A percentile compares a stretch with the other conserved stretches of the same genome.
Conservation (phyloP, 2,329 filamentous ascomycete genomes). For the Chaetomium sp. region DNA sequence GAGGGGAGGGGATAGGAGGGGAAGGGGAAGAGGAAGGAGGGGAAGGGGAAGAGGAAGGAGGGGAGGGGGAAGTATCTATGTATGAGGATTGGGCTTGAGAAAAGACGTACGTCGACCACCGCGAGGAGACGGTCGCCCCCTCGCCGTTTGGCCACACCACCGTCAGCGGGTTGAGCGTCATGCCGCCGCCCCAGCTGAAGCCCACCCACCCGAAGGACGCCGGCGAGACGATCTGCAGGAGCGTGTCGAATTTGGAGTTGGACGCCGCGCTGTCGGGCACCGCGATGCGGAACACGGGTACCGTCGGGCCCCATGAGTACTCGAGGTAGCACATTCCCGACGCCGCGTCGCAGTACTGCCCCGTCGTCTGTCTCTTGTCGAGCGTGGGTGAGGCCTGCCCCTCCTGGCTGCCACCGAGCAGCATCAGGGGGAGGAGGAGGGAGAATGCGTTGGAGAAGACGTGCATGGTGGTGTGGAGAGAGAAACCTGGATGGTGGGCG, state of each 20-base stretch:
- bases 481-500: background rate
- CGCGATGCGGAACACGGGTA: conserved; percentile 35
- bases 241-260: conserved; percentile 38
- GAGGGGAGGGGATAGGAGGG: background rate
- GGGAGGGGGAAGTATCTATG: no score
- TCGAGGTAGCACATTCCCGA: conserved; percentile 32
- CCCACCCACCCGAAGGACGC: conserved; percentile 43
- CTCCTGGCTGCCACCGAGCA: background rate
- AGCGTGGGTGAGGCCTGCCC: conserved; percentile 3
- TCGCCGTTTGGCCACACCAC: conserved; percentile 44
- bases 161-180: conserved; percentile 44
- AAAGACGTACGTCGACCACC: conserved; percentile 42
- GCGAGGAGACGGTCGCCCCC: conserved; percentile 41
- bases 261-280: conserved; percentile 37
- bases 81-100: background rate
- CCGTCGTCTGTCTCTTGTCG: conserved; percentile 16
- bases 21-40: background rate
- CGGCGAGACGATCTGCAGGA: conserved; percentile 44
- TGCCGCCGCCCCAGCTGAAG: conserved; percentile 45
- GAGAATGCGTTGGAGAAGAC: background rate
- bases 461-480: background rate
- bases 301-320: conserved; percentile 26
- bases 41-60: background rate
- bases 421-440: conserved; percentile 5
- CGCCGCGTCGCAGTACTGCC: conserved; percentile 27